Conservation (phyloP, 768 basidiomycete genomes). For the Sutorius australiensis region DNA sequence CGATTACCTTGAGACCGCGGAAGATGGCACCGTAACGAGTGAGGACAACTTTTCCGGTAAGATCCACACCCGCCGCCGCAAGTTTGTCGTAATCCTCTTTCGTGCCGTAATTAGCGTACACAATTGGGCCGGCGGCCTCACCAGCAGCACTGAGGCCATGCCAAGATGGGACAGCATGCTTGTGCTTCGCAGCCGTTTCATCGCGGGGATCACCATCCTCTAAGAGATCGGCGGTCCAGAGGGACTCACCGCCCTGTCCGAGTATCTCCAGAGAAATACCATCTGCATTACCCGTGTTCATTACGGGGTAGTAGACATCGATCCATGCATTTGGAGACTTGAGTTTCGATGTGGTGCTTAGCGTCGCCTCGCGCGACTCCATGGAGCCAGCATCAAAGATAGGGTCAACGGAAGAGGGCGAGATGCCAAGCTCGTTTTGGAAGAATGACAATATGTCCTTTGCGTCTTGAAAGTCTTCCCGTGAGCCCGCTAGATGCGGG, state of each 20-base stretch:
- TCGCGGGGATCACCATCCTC: conserved; percentile 72
- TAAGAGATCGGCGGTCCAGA: conserved; percentile 70
- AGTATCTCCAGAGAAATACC: conserved; percentile 67
- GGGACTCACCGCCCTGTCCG: conserved; percentile 45
- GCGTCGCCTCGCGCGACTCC: conserved; percentile 64
- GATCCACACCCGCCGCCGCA: conserved; percentile 57
- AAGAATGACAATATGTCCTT: conserved; percentile 64
- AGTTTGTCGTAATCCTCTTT: conserved; percentile 70
- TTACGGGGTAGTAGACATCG: conserved; percentile 82
- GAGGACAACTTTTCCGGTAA: conserved; percentile 76
- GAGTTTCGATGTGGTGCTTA: conserved; percentile 46
- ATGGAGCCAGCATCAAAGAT: conserved; percentile 69
- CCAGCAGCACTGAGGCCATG: conserved; percentile 82
- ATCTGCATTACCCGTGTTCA: conserved; percentile 65
- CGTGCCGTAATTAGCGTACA: conserved; percentile 80
- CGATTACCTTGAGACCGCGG: conserved; percentile 76
- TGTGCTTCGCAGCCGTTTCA: conserved; percentile 63
- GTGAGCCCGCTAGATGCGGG: conserved; percentile 70
- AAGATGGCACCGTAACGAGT: conserved; percentile 73
- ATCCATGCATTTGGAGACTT: conserved; percentile 69
- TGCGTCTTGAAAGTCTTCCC: conserved; percentile 59
- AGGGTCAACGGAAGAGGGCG: conserved; percentile 39
- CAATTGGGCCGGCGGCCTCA: conserved; percentile 60
- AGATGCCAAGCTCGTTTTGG: conserved; percentile 59
- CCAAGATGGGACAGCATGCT: conserved; percentile 72